Percentiles rank a stretch among this genome's conserved stretches.
Evolutionary conservation across 2,329 filamentous ascomycete species (phyloP).

Genomic region (Colletotrichum plurivorum): DNA sequence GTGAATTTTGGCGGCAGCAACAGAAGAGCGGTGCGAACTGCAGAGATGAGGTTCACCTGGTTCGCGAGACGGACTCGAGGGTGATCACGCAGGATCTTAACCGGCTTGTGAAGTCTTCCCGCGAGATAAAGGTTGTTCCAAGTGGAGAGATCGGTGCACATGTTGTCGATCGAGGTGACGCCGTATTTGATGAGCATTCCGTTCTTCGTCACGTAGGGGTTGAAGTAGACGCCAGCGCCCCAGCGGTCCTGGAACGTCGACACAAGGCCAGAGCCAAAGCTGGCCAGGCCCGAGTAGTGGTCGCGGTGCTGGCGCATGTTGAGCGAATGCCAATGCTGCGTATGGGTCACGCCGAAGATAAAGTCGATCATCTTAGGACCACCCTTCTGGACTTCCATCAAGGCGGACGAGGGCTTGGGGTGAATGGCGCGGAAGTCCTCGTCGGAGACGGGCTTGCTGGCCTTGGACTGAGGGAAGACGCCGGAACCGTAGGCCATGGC

Average conservation of each 20-base stretch:
- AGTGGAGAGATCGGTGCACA: slow-evolving; percentile 86
- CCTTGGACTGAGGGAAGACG: slow-evolving; percentile 84
- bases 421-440: slow-evolving; percentile 77
- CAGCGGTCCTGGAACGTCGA: slow-evolving; percentile 88
- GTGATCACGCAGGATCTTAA: slow-evolving; percentile 97
- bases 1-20: slow-evolving; percentile 88
- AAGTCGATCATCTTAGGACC: slow-evolving; percentile 98
- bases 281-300: slow-evolving; percentile 91
- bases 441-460: slow-evolving; percentile 66
- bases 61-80: slow-evolving; percentile 93
- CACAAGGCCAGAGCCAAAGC: slow-evolving; percentile 86
- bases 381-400: slow-evolving; percentile 88
- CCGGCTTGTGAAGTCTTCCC: slow-evolving; percentile 94
- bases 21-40: slow-evolving; percentile 89
- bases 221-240: slow-evolving; percentile 97
- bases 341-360: slow-evolving; percentile 94
- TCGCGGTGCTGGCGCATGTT: slow-evolving; percentile 90
- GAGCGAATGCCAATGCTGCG: slow-evolving; percentile 96
- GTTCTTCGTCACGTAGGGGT: slow-evolving; percentile 94
- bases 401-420: slow-evolving; percentile 83
- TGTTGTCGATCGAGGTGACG: slow-evolving; percentile 92
- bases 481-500: slow-evolving; percentile 98
- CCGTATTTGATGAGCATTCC: slow-evolving; percentile 98
- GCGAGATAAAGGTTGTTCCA: slow-evolving; percentile 99
- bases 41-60: slow-evolving; percentile 94